phyloP scores from a whole-genome alignment of 1,139 yeast genomes.

The Suhomyces bolitotheri region DNA sequence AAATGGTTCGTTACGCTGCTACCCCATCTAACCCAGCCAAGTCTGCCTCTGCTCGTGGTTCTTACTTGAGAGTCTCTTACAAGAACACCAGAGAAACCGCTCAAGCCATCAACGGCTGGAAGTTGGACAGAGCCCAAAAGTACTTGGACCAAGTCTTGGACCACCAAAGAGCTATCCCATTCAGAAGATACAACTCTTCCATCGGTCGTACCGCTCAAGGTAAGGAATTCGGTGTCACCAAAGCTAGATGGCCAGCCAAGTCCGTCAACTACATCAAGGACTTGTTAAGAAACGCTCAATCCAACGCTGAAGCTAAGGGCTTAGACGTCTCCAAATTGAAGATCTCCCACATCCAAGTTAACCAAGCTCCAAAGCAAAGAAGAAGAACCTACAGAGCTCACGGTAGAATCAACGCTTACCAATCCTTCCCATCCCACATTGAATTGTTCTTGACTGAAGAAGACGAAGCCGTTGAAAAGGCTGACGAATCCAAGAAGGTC shows the following conservation, averaged over 20 bases:
- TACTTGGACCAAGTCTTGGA: conserved; percentile 96
- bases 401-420: conserved; percentile 99
- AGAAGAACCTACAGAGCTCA: conserved; percentile 99
- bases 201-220: conserved; percentile 99
- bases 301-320: conserved; percentile 99
- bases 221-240: conserved; percentile 99
- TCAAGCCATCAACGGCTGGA: conserved; percentile 98
- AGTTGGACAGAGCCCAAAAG: conserved; percentile 90
- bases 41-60: conserved; percentile 99
- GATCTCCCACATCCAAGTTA: conserved; percentile 98
- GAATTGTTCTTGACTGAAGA: conserved; percentile 96
- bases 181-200: conserved; percentile 96
- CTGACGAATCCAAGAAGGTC: conserved; percentile 78
- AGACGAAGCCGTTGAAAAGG: conserved; percentile 92
- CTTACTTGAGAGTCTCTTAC: conserved; percentile 98
- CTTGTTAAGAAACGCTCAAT: conserved; percentile 94
- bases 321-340: conserved; percentile 92
- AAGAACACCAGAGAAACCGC: conserved; percentile 99
- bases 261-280: conserved; percentile 94
- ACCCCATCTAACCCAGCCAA: conserved; percentile 99
- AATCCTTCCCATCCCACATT: conserved; percentile 98
- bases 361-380: conserved; percentile 99
- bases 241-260: conserved; percentile 99
- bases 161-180: conserved; percentile 99
- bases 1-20: conserved; percentile 89